Evolutionary conservation across 331 rosid species (phyloP).

Genomic region (Malus hybrid): DNA sequence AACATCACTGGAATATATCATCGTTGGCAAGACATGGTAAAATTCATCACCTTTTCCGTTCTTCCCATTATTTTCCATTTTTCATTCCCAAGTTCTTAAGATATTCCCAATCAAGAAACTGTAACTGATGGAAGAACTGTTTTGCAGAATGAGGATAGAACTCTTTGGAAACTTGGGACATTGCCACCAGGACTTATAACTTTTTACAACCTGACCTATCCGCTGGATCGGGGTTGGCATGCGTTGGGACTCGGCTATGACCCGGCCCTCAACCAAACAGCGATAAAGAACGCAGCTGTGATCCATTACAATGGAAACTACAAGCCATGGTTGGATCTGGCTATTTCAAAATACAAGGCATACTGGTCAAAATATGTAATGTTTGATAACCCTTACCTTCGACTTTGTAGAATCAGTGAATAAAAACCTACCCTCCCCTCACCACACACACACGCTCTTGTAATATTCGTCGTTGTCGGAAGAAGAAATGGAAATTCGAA

Average conservation of each 20-base stretch:
- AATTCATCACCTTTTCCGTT: not conserved
- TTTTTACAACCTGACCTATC: slow-evolving; percentile 75
- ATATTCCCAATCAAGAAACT: no score
- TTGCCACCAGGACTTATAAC: slow-evolving; percentile 91
- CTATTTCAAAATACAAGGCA: slow-evolving; percentile 79
- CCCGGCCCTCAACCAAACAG: slow-evolving; percentile 78
- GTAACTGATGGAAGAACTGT: slow-evolving; percentile 10
- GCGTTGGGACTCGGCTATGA: slow-evolving; percentile 95
- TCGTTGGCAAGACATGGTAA: slow-evolving; percentile 92
- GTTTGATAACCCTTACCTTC: slow-evolving; percentile 69
- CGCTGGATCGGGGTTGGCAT: slow-evolving; percentile 85
- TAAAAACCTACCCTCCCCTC: not conserved
- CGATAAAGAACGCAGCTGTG: slow-evolving; percentile 73
- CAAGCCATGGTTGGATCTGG: slow-evolving; percentile 94
- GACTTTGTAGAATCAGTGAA: slow-evolving; percentile 52
- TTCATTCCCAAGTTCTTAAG: not conserved
- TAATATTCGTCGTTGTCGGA: not conserved
- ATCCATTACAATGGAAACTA: slow-evolving; percentile 93
- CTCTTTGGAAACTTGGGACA: slow-evolving; percentile 96
- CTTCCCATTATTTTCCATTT: not conserved
- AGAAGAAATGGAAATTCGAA: not conserved
- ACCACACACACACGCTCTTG: not conserved
- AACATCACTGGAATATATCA: slow-evolving; percentile 90
- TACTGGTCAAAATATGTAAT: slow-evolving; percentile 85
- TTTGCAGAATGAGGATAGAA: slow-evolving; percentile 86